These are phyloP conservation scores for Cochlearia excelsa DNA, from an alignment of 345 rosid genomes.

Conservation along the genomic window DNA sequence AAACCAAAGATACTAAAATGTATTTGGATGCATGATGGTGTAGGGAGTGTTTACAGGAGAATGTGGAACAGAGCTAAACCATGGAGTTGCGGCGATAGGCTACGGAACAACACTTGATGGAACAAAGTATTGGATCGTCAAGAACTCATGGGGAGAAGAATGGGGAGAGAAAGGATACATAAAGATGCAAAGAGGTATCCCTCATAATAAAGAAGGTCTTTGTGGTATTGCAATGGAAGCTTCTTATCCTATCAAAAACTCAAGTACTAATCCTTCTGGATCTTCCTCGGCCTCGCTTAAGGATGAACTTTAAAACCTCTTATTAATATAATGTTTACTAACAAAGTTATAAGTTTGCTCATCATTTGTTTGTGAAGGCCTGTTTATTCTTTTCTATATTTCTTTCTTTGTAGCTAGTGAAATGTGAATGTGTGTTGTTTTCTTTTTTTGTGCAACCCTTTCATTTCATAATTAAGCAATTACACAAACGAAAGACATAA, in stretches of 20 bases:
- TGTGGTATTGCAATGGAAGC: conserved; percentile 79
- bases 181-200: conserved; percentile 55
- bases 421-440: too few relatives aligned
- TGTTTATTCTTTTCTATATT: too few relatives aligned
- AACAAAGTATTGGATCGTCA: conserved; percentile 74
- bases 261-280: conserved; percentile 45
- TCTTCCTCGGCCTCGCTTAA: conserved; percentile 32
- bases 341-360: too few relatives aligned
- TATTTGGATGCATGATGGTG: neutral
- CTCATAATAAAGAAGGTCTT: conserved; percentile 39
- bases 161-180: conserved; percentile 81
- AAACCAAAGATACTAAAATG: neutral
- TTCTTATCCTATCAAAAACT: conserved; percentile 62
- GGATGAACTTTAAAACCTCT: conserved; percentile 54
- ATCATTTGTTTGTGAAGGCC: too few relatives aligned
- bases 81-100: conserved; percentile 67
- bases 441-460: too few relatives aligned
- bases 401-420: too few relatives aligned
- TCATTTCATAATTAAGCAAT: too few relatives aligned
- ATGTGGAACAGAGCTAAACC: conserved; percentile 64
- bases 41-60: conserved; percentile 67
- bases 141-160: conserved; percentile 71
- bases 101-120: conserved; percentile 66
- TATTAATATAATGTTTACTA: too few relatives aligned
- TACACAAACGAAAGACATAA: too few relatives aligned